phyloP scores from a whole-genome alignment of 495 filamentous ascomycete species.

The Penicillium paradoxum region DNA sequence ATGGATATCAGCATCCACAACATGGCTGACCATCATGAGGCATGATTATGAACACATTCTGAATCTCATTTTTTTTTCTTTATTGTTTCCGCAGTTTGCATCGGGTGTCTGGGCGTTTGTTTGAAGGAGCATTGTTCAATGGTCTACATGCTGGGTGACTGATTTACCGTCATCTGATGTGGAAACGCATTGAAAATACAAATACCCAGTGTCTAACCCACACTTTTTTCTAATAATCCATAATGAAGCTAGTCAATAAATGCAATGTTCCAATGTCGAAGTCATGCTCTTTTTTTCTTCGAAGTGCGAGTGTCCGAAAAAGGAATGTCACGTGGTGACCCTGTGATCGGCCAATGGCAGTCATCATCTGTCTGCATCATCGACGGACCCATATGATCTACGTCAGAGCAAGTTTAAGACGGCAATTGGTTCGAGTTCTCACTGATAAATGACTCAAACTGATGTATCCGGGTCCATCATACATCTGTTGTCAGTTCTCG shows the following conservation, averaged over 20 bases:
- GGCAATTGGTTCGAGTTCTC: background rate
- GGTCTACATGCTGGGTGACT: background rate
- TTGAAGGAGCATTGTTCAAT: conserved; percentile 8
- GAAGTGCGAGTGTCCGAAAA: background rate
- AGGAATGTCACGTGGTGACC: background rate
- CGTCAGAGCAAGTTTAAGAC: background rate
- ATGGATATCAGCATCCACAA: conserved; percentile 62
- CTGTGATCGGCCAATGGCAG: background rate
- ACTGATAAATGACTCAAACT: background rate
- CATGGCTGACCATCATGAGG: conserved; percentile 43
- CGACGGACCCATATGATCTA: background rate
- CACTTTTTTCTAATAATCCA: conserved; percentile 1
- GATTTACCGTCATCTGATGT: conserved; percentile 1
- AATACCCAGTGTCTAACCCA: conserved; percentile 4
- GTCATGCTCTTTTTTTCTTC: background rate
- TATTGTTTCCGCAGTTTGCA: conserved; percentile 4
- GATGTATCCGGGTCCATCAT: background rate
- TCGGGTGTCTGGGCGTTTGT: conserved; percentile 13
- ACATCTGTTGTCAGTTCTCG: background rate
- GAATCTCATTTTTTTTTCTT: conserved; percentile 8
- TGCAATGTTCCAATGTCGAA: background rate
- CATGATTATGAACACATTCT: conserved; percentile 18
- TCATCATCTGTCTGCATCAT: background rate
- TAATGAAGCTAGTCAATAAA: conserved; percentile 4
- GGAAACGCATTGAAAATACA: conserved; percentile 7